Evolutionary conservation across 345 rosid genomes (phyloP).

Genomic region (Arabis hirsuta): DNA sequence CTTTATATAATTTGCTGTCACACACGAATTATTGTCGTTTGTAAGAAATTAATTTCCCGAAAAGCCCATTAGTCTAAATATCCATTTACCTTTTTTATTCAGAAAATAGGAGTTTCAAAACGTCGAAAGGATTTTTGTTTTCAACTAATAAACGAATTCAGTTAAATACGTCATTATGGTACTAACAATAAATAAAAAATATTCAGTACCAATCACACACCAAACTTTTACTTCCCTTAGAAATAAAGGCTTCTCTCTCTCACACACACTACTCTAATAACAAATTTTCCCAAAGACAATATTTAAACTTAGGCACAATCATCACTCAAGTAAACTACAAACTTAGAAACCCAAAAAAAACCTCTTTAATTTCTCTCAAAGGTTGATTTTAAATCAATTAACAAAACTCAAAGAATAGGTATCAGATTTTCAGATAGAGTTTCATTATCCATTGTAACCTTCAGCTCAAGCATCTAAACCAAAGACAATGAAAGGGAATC

Average conservation of each 20-base stretch:
- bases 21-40: slow-evolving; percentile 8
- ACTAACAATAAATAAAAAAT: background rate
- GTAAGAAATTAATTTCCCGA: background rate
- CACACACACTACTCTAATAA: slow-evolving; percentile 19
- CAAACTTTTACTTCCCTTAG: slow-evolving; percentile 49
- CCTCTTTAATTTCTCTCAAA: background rate
- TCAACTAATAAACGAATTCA: slow-evolving; percentile 12
- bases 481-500: slow-evolving; percentile 42
- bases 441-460: slow-evolving; percentile 63
- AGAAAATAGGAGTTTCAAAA: background rate
- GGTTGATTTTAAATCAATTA: background rate
- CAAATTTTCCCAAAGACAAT: background rate
- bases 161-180: slow-evolving; percentile 25
- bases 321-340: slow-evolving; percentile 39
- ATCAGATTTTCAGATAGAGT: slow-evolving; percentile 44
- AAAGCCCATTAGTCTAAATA: background rate
- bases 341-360: background rate
- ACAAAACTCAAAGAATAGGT: slow-evolving; percentile 15
- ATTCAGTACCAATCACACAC: slow-evolving; percentile 42
- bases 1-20: background rate
- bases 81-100: no score
- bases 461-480: slow-evolving; percentile 51
- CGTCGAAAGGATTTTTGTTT: background rate
- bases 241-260: slow-evolving; percentile 42
- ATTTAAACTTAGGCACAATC: slow-evolving; percentile 25